Percentiles rank a stretch among this genome's conserved stretches.
Conservation (phyloP, 1,284 basidiomycete species). For the Porodaedalea pini region DNA sequence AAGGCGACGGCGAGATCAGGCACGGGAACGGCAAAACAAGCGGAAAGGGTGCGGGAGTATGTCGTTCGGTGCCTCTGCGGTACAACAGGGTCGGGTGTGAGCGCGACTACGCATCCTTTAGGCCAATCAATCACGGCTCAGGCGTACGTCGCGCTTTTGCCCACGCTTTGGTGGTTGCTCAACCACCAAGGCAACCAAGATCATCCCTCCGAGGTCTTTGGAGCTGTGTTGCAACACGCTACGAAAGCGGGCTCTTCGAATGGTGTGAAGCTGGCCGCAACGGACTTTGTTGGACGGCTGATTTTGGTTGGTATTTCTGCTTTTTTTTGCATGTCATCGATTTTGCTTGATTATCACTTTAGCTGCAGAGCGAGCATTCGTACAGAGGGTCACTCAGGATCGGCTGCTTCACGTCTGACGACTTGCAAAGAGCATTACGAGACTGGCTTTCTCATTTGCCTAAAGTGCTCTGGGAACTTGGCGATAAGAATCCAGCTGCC, state of each 20-base stretch:
- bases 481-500: constrained; percentile 48
- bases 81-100: constrained; percentile 28
- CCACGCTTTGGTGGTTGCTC: constrained; percentile 82
- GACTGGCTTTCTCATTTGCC: constrained; percentile 72
- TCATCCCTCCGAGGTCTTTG: constrained; percentile 40
- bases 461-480: constrained; percentile 80
- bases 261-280: constrained; percentile 55
- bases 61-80: constrained; percentile 64
- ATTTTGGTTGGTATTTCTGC: constrained; percentile 50
- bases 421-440: constrained; percentile 39
- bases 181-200: constrained; percentile 34
- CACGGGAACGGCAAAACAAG: constrained; percentile 36
- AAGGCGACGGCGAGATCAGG: constrained; percentile 20
- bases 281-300: constrained; percentile 70
- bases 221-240: constrained; percentile 57
- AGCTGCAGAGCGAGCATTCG: constrained; percentile 61
- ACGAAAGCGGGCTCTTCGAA: constrained; percentile 53
- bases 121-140: constrained; percentile 49
- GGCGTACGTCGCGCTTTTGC: constrained; percentile 71
- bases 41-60: constrained; percentile 63
- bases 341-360: constrained; percentile 15
- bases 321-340: not conserved
- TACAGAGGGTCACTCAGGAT: constrained; percentile 52
- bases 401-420: constrained; percentile 29
- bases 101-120: constrained; percentile 38